Conservation (phyloP, 805 yeast genomes). For the Yarrowia osloensis region DNA sequence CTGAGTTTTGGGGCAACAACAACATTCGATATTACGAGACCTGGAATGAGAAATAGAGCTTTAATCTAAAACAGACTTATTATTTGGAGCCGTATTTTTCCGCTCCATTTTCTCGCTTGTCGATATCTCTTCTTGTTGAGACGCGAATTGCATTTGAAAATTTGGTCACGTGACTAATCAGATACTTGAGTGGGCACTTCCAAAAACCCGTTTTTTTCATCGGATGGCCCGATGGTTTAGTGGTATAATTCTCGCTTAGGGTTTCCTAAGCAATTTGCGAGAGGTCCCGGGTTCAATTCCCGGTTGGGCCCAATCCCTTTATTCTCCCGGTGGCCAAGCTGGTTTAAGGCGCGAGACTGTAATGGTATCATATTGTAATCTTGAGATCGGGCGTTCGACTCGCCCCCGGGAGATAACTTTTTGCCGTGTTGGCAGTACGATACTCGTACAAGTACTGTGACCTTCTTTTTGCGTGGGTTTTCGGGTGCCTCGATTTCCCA, state of each 20-base stretch:
- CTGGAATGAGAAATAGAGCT: too few relatives aligned
- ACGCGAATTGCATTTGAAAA: too few relatives aligned
- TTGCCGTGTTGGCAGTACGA: not conserved
- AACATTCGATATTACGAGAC: not conserved
- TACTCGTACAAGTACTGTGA: not conserved
- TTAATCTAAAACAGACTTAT: not conserved
- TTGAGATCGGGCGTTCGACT: slow-evolving; percentile 31
- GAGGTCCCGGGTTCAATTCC: slow-evolving; percentile 31
- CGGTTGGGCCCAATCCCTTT: slow-evolving; percentile 21
- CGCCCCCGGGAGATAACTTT: slow-evolving; percentile 30
- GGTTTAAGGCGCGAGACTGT: slow-evolving; percentile 31
- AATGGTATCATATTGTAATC: slow-evolving; percentile 27
- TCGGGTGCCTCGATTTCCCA: too few relatives aligned
- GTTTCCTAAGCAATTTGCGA: slow-evolving; percentile 29
- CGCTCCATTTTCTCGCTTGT: not conserved
- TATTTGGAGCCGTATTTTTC: not conserved
- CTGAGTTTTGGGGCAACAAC: not conserved
- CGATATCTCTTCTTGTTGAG: too few relatives aligned
- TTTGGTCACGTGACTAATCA: too few relatives aligned
- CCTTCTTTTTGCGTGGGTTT: not conserved
- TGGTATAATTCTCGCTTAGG: slow-evolving; percentile 31
- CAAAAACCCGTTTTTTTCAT: not conserved
- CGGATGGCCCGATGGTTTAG: slow-evolving; percentile 30
- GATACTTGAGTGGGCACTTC: not conserved
- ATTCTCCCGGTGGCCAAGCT: slow-evolving; percentile 30